A percentile compares a stretch with the other conserved stretches of the same genome.
Conservation (phyloP, 2,329 filamentous ascomycete species). For the Beauveria sp. region DNA sequence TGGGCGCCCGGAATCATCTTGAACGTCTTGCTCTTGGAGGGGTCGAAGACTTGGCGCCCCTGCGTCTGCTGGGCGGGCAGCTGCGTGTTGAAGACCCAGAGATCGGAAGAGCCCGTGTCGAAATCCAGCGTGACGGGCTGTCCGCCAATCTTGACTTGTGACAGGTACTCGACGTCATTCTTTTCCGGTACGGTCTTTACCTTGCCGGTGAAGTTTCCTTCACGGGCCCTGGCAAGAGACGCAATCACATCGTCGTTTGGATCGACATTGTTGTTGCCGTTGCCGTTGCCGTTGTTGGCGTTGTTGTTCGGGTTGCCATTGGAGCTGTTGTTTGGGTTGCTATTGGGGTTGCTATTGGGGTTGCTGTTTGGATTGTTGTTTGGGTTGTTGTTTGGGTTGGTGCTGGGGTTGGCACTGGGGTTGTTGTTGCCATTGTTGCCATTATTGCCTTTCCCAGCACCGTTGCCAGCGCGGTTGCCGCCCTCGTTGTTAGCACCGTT, state of each 20-base stretch:
- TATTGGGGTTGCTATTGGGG: neutral
- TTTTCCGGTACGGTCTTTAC: slow-evolving; percentile 55
- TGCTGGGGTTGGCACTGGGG: too few relatives aligned
- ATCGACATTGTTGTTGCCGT: neutral
- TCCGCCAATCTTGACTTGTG: slow-evolving; percentile 60
- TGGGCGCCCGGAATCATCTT: slow-evolving; percentile 32
- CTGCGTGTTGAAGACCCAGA: slow-evolving; percentile 64
- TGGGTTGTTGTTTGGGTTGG: too few relatives aligned
- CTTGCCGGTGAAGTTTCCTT: slow-evolving; percentile 32
- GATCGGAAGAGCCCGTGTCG: slow-evolving; percentile 68
- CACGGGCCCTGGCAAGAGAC: neutral
- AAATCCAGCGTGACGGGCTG: slow-evolving; percentile 64
- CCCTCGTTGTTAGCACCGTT: neutral
- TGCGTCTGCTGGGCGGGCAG: slow-evolving; percentile 36
- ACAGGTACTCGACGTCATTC: slow-evolving; percentile 59
- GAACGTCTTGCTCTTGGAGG: slow-evolving; percentile 28
- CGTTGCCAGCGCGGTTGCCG: neutral
- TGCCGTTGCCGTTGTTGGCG: too few relatives aligned
- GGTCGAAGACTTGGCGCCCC: slow-evolving; percentile 40
- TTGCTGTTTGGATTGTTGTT: neutral
- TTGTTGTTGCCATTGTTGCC: too few relatives aligned
- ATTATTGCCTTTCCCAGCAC: neutral
- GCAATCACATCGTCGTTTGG: neutral
- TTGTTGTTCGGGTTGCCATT: too few relatives aligned
- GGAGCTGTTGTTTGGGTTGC: neutral